These are phyloP conservation scores for Piper longum DNA, from an alignment of 164 flowering plant species.

Conservation along the genomic window DNA sequence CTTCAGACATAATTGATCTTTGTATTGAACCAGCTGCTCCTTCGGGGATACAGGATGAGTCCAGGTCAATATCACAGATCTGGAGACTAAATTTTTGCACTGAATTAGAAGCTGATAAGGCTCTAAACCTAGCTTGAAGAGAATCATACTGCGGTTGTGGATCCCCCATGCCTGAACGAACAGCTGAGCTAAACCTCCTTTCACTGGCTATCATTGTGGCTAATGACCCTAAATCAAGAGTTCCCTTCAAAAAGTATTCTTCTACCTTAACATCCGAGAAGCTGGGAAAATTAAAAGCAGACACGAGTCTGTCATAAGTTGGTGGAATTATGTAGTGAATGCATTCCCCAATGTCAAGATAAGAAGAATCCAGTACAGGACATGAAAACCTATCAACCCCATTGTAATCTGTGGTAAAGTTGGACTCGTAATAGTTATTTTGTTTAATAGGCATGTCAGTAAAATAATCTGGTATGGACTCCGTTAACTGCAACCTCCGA, in stretches of 20 bases:
- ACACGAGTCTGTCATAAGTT: constrained; percentile 65
- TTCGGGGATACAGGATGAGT: constrained; percentile 67
- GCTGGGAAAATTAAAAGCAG: constrained; percentile 59
- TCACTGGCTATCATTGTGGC: constrained; percentile 65
- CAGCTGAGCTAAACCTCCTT: constrained; percentile 35
- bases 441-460: constrained; percentile 28
- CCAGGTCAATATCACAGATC: constrained; percentile 51
- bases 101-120: constrained; percentile 40
- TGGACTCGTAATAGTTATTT: constrained; percentile 30
- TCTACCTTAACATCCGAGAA: constrained; percentile 66
- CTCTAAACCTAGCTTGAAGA: constrained; percentile 74
- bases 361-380: constrained; percentile 35
- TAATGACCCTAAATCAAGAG: constrained; percentile 73
- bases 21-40: constrained; percentile 88
- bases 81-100: constrained; percentile 58
- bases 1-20: constrained; percentile 75
- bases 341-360: constrained; percentile 84
- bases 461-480: constrained; percentile 30
- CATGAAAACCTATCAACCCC: constrained; percentile 26
- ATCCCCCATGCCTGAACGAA: constrained; percentile 64
- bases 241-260: constrained; percentile 70
- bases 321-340: constrained; percentile 78
- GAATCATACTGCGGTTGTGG: constrained; percentile 62
- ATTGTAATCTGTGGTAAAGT: constrained; percentile 25
- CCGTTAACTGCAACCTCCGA: constrained; percentile 33